Conservation (phyloP, 176 grass and related monocot species). For the Phyllostachys edulis region DNA sequence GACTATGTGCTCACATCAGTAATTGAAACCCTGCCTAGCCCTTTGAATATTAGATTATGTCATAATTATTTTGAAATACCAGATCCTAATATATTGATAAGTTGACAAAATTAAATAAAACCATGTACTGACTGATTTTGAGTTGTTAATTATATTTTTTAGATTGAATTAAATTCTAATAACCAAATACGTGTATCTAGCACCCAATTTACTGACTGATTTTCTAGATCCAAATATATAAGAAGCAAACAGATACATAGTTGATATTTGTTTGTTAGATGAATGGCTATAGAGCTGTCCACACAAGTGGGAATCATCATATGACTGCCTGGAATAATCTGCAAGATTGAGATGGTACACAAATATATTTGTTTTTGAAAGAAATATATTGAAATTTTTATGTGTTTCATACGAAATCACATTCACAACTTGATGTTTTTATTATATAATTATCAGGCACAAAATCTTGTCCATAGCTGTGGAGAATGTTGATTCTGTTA, state of each 20-base stretch:
- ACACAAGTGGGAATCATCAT: neutral
- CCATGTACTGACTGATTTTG: neutral
- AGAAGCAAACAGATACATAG: neutral
- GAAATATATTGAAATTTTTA: conserved; percentile 2
- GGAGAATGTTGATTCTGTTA: neutral
- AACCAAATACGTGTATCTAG: neutral
- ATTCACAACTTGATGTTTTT: conserved; percentile 16
- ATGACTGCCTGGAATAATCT: neutral
- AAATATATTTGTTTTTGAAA: conserved; percentile 12
- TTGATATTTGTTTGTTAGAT: conserved; percentile 5
- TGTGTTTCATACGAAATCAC: neutral
- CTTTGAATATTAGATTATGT: neutral
- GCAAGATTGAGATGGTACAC: neutral
- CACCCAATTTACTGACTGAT: neutral
- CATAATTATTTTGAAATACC: neutral
- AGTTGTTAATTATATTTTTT: conserved; percentile 2
- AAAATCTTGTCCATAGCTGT: neutral
- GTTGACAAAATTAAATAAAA: neutral
- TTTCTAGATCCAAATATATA: neutral
- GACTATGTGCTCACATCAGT: no score
- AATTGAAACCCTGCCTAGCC: no score
- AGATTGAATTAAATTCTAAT: neutral
- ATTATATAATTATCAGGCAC: conserved; percentile 6
- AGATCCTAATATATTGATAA: neutral
- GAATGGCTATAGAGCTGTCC: neutral